Evolutionary conservation across 192 early-diverging fungal genomes (phyloP).

Genomic region (Umbelopsis vinacea): DNA sequence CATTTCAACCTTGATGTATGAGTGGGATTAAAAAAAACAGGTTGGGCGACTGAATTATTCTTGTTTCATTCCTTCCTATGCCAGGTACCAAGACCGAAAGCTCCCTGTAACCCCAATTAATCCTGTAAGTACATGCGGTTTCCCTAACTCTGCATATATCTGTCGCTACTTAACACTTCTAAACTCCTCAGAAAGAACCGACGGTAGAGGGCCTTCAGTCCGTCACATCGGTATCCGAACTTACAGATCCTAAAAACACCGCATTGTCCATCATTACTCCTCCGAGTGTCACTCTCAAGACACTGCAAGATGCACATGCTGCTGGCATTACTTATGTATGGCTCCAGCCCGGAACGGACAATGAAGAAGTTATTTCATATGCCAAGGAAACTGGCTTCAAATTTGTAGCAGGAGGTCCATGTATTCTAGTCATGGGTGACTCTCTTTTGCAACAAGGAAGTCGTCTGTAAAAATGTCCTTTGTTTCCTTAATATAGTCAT

Average conservation of each 20-base stretch:
- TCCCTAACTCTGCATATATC: background rate
- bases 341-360: constrained; percentile 76
- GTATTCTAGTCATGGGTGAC: constrained; percentile 62
- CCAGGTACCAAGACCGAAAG: constrained; percentile 33
- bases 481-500: background rate
- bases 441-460: constrained; percentile 23
- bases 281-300: constrained; percentile 60
- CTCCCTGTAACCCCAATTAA: constrained; percentile 37
- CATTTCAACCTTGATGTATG: background rate
- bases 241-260: constrained; percentile 43
- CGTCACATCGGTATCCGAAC: constrained; percentile 44
- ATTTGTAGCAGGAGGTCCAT: constrained; percentile 68
- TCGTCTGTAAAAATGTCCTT: constrained; percentile 13
- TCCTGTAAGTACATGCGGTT: constrained; percentile 29
- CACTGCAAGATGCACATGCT: constrained; percentile 59
- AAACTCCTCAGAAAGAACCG: constrained; percentile 41
- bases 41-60: background rate
- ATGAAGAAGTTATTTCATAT: constrained; percentile 50
- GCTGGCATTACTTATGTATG: constrained; percentile 69
- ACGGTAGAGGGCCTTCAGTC: constrained; percentile 45
- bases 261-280: constrained; percentile 75
- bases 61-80: background rate
- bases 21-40: background rate
- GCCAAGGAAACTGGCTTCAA: constrained; percentile 52
- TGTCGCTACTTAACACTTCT: background rate